Evolutionary conservation across 2,329 filamentous ascomycete species (phyloP), one percentile per base, ranked within the genome.

Genomic region (Colletotrichum theobromicola): DNA sequence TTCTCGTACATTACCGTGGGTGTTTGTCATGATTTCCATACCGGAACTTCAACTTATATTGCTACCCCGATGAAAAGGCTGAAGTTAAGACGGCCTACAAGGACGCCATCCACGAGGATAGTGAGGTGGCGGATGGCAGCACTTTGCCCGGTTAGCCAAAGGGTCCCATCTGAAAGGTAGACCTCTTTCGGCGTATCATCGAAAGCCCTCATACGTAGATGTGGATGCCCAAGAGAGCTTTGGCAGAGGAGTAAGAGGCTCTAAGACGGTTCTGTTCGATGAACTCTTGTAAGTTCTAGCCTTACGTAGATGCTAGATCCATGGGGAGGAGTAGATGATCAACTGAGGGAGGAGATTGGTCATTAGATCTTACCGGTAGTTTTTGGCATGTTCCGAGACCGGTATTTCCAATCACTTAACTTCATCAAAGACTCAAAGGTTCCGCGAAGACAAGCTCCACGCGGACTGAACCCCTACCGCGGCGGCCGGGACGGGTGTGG

Each of bases 351-450:
- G 18, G 13, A 46, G 42, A 1, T 21, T 46, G 0, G 13, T 13
- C 12, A 21, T 10, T 46, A 21, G 10, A 46, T 46, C 3, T 21
- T n/a, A 46, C n/a, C 42, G 42, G 42, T n/a, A 4, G 42, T 7
- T 50, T n/a, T 2, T 50, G 0, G n/a, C n/a, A n/a, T 50, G 7
- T 21, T 24, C 10, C 42, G n/a, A 13, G 24, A 13, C 24, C n/a
- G 42, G 42, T 0, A 1, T 7, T 21, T 2, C 0, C 0, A 2
- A 50, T 21, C 42, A n/a, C 42, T 6, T 6, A 50, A 24, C n/a
- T 21, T 2, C 42, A 4, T 50, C 6, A 1, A 13, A 13, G 18
- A 50, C 10, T 50, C n/a, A 50, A 21, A 50, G 1, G 10, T 4
- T 50, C n/a, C 42, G n/a, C 6, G n/a, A 50, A 13, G 42, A 7